Conservation (phyloP, 805 yeast species). For the Ogataea paradorogensis region DNA sequence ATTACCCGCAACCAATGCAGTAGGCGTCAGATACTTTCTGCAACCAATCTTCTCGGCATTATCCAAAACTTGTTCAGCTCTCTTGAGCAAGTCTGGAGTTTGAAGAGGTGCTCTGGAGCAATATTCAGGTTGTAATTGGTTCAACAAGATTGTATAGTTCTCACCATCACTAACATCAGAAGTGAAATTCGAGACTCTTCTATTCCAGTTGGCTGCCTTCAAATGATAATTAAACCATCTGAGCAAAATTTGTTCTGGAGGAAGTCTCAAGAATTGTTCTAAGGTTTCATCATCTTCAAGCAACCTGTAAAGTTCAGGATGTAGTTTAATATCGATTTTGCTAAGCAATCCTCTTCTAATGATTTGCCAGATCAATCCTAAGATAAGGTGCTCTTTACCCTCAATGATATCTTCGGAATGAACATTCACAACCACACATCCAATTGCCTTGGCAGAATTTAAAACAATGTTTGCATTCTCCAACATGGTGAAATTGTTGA, state of each 20-base stretch:
- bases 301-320: conserved; percentile 93
- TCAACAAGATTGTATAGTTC: conserved; percentile 82
- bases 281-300: conserved; percentile 95
- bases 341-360: conserved; percentile 93
- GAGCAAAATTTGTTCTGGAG: conserved; percentile 94
- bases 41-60: conserved; percentile 92
- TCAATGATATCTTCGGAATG: conserved; percentile 93
- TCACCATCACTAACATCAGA: conserved; percentile 93
- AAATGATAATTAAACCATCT: conserved; percentile 98
- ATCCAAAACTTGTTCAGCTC: conserved; percentile 83
- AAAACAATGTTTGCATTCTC: conserved; percentile 97
- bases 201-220: conserved; percentile 85
- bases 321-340: conserved; percentile 92
- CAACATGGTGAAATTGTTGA: conserved; percentile 92
- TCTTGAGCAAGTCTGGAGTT: conserved; percentile 64
- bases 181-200: conserved; percentile 84
- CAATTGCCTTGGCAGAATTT: conserved; percentile 98
- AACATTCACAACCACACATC: conserved; percentile 96
- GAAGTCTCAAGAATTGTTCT: conserved; percentile 92
- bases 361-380: conserved; percentile 96
- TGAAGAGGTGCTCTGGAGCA: conserved; percentile 85
- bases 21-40: conserved; percentile 92
- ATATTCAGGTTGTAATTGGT: conserved; percentile 79
- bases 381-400: conserved; percentile 87
- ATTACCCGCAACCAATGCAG: conserved; percentile 90